Base-by-base conservation (phyloP, 352 stramenopile genomes). In the Ochromonadaceae sp. region DNA sequence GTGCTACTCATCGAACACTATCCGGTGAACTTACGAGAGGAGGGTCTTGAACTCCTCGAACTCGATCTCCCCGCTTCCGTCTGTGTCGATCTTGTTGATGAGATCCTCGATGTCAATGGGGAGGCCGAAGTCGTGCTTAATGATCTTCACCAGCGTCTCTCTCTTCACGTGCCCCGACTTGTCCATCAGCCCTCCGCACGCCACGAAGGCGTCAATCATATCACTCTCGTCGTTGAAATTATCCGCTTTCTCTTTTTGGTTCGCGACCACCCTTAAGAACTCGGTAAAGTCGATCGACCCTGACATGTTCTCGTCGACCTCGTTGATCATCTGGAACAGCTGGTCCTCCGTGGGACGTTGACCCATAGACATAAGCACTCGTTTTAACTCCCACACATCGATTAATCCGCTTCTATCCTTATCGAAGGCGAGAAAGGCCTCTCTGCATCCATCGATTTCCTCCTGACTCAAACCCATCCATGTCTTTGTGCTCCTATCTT, bases 331-430 rank as follows among this genome's bases (percentile, higher is more conserved):
- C 70, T 96, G 87, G 71, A 97, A 97, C 12, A 97, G 76, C 75
- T 97, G 89, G 58, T 98, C 89, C 67, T 97, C 91, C 0, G 86
- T 97, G 0, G 87, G 88, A 53, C 91, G 90, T 73, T 98, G 88
- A 0, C 89, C 90, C 86, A 97, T 97, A 28, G 86, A 87, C 72
- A 97, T 89, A 35, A 98, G 77, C 59, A 96, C 91, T 32, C 72
- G 63, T 15, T 60, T 34, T 28, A 76, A 46, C 63, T 77, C 59
- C 81, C 90, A 96, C 67, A 95, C 88, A 78, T 97, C 88, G 56
- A 96, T 96, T 32, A 84, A 95, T 15, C 89, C 78, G 65, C 67
- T 78, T 48, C 76, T 77, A 70, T 96, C 90, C 67, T 90, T 93
- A 68, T 97, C 91, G 67, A 97, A 97, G 58, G 90, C 82, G 47